Evolutionary conservation across 768 basidiomycete species (phyloP).

Genomic region (Russula griseocarnosa): DNA sequence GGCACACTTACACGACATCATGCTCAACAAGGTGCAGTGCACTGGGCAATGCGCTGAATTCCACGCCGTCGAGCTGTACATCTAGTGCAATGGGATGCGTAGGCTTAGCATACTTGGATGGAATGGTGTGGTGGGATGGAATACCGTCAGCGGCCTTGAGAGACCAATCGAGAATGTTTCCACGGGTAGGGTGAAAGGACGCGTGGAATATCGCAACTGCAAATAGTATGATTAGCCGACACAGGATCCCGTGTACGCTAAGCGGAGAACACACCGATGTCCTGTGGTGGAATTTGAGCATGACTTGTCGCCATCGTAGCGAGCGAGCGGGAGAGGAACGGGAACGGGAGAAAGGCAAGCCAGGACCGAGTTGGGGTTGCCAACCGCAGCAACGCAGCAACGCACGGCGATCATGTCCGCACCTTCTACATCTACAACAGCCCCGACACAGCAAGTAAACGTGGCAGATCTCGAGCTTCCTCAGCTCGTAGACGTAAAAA

Average conservation of each 20-base stretch:
- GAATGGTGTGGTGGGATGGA: constrained; percentile 29
- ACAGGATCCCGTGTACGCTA: too few relatives aligned
- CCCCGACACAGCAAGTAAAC: constrained; percentile 60
- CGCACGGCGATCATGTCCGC: constrained; percentile 6
- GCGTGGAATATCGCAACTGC: constrained; percentile 80
- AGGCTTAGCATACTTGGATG: background rate
- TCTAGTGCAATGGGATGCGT: constrained; percentile 41
- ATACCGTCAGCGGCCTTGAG: constrained; percentile 62
- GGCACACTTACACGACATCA: constrained; percentile 64
- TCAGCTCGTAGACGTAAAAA: constrained; percentile 84
- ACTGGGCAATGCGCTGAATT: constrained; percentile 79
- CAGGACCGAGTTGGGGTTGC: background rate
- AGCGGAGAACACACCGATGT: constrained; percentile 4
- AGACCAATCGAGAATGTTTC: constrained; percentile 78
- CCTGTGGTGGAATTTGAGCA: constrained; percentile 10
- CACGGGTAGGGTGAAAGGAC: constrained; percentile 80
- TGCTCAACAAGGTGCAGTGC: constrained; percentile 75
- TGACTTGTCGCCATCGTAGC: constrained; percentile 7
- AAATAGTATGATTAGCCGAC: background rate
- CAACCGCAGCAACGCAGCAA: too few relatives aligned
- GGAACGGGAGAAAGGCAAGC: too few relatives aligned
- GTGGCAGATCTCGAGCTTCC: constrained; percentile 78
- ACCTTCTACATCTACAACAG: background rate
- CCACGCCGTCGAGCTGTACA: constrained; percentile 62
- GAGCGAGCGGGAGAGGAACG: too few relatives aligned